Base-by-base conservation (phyloP, 352 stramenopile genomes). In the Phytopythium aichiense region DNA sequence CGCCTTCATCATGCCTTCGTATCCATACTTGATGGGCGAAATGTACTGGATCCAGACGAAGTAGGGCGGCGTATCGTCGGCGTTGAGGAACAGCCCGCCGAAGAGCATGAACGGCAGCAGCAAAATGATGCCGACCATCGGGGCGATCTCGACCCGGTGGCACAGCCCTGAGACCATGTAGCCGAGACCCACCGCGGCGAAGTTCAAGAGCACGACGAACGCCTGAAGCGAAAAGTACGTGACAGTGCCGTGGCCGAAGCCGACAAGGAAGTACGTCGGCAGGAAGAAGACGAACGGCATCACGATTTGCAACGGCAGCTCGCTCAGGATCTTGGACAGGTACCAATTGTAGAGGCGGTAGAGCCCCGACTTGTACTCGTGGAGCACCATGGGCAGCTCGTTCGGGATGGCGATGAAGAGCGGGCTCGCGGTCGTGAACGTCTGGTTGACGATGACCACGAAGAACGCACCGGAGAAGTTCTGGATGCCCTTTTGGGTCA, bases 1-100 rank as follows among this genome's bases (percentile, higher is more conserved):
- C 1, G 72, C 52, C 33, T 74, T 74, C 71, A 80, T 82, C 22
- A 81, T 60, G 0, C 28, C 73, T 28, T 81, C 73, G 50, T 69
- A 85, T 45, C 71, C 68, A 56, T 77, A 87, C 60, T 82, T 83
- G 60, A 89, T 74, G 0, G 74, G 77, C 79, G 28, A 30, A 30
- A 30, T 30, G 28, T 30, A 30, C 28, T 30, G 28, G 28, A 30
- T 30, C 28, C 28, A 89, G 20, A 76, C 31, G 51, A 86, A 84
- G 67, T 83, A 88, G 1, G 58, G 53, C 0, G 74, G 69, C 0
- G 68, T 73, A 13, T 66, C 66, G 30, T 69, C 58, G 0, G 63
- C 35, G 40, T 87, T 87, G 20, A 89, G 12, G 52, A 87, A 74
- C 22, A 83, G 60, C 0, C 75, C 77, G 2, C 77, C 73, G 42